These are phyloP conservation scores for Trichomonas vaginalis DNA, from an alignment of 208 protist species.

Conservation along the genomic window DNA sequence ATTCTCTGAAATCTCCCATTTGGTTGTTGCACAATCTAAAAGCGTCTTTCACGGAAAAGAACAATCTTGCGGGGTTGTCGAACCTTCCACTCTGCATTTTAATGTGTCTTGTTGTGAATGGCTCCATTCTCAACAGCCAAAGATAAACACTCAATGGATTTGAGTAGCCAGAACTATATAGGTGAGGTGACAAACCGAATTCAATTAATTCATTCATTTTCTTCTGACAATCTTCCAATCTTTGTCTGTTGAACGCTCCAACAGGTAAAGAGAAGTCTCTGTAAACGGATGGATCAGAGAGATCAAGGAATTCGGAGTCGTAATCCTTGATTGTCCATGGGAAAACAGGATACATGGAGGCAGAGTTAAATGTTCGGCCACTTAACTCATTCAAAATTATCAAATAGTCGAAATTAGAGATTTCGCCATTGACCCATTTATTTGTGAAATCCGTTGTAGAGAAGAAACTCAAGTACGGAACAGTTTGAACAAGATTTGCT, in stretches of 20 bases:
- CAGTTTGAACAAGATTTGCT: background rate
- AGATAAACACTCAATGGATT: background rate
- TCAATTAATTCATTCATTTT: background rate
- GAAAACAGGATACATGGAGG: background rate
- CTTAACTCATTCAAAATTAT: background rate
- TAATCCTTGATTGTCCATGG: background rate
- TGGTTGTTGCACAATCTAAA: background rate
- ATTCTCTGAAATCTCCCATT: constrained; percentile 20
- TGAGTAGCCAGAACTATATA: background rate
- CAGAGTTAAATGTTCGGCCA: background rate
- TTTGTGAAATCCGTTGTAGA: background rate
- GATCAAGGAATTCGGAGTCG: background rate
- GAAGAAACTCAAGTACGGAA: background rate
- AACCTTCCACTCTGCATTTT: constrained; percentile 10
- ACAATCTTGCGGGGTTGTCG: background rate
- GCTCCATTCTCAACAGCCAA: background rate
- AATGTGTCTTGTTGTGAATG: background rate
- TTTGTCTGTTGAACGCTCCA: background rate
- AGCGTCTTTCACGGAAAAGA: background rate
- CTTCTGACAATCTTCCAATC: background rate
- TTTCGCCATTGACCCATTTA: background rate
- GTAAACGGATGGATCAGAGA: background rate
- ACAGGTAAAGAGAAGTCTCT: background rate
- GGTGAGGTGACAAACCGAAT: background rate
- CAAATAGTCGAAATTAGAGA: background rate